phyloP scores from a whole-genome alignment of 2,329 filamentous ascomycete species.

The Rutstroemia sp. region DNA sequence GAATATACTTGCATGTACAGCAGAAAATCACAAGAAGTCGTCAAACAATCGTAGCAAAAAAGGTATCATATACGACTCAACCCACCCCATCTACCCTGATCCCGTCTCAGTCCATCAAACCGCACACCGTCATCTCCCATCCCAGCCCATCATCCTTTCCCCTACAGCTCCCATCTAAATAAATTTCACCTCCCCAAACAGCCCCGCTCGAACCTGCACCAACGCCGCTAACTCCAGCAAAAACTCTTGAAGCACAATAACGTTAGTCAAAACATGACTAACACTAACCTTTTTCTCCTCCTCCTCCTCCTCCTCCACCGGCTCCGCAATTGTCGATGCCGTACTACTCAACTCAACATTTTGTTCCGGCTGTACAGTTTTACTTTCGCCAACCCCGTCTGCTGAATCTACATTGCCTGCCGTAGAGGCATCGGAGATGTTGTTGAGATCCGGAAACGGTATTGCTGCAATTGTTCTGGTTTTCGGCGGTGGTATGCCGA shows the following conservation, averaged over 20 bases:
- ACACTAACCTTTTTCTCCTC: constrained; percentile 46
- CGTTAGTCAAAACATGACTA: constrained; percentile 73
- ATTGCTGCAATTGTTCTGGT: constrained; percentile 37
- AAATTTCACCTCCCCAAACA: constrained; percentile 72
- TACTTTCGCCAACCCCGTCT: constrained; percentile 1
- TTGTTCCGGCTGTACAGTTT: neutral
- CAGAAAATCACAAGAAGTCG: no score
- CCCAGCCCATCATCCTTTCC: neutral
- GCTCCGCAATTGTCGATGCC: neutral
- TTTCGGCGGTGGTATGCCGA: constrained; percentile 35
- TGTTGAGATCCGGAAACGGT: constrained; percentile 34
- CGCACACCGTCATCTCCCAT: neutral
- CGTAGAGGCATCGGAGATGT: constrained; percentile 6
- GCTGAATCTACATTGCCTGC: neutral
- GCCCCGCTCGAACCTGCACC: constrained; percentile 64
- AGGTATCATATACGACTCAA: neutral
- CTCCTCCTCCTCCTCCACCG: constrained; percentile 12
- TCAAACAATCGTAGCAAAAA: neutral
- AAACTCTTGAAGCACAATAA: constrained; percentile 73
- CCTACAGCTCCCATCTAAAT: constrained; percentile 18
- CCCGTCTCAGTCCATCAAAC: neutral
- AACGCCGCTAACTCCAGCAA: constrained; percentile 68
- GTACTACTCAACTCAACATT: neutral
- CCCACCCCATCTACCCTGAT: neutral
- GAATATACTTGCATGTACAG: no score